Conservation (phyloP, 2,329 filamentous ascomycete species). For the Diaporthe capsici region DNA sequence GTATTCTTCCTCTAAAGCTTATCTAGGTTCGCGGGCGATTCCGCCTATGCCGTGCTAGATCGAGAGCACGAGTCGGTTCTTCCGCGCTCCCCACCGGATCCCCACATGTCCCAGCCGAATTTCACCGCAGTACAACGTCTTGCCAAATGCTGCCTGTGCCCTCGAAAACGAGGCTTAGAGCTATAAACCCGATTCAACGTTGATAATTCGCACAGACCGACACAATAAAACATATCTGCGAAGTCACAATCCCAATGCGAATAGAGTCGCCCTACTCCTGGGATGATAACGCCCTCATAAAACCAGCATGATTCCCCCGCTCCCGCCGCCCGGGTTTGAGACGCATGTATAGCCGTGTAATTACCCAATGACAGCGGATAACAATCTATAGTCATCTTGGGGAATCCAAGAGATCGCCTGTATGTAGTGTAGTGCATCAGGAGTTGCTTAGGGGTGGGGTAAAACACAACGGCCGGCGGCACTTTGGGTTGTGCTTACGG, state of each 20-base stretch:
- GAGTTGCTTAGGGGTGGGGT: slow-evolving; percentile 15
- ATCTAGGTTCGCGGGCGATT: background rate
- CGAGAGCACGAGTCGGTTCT: background rate
- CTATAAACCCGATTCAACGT: background rate
- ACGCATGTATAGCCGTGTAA: background rate
- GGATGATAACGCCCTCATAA: background rate
- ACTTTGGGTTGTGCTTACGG: slow-evolving; percentile 15
- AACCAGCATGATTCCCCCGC: background rate
- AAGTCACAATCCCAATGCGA: background rate
- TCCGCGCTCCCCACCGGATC: slow-evolving; percentile 3
- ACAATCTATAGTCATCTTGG: background rate
- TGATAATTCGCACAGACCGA: background rate
- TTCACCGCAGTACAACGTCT: background rate
- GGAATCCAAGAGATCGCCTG: background rate
- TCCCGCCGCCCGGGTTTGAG: background rate
- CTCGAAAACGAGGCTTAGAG: no score
- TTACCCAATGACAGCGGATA: slow-evolving; percentile 6
- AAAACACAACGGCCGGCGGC: background rate
- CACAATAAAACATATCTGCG: no score
- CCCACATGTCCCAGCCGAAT: background rate
- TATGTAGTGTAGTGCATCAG: slow-evolving; percentile 6
- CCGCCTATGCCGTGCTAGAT: background rate
- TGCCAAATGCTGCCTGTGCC: background rate
- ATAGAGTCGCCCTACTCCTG: no score
- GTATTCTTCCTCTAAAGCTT: slow-evolving; percentile 6